Base-by-base conservation (phyloP, 2,329 filamentous ascomycete species). In the Arthrobotrys musiformis region DNA sequence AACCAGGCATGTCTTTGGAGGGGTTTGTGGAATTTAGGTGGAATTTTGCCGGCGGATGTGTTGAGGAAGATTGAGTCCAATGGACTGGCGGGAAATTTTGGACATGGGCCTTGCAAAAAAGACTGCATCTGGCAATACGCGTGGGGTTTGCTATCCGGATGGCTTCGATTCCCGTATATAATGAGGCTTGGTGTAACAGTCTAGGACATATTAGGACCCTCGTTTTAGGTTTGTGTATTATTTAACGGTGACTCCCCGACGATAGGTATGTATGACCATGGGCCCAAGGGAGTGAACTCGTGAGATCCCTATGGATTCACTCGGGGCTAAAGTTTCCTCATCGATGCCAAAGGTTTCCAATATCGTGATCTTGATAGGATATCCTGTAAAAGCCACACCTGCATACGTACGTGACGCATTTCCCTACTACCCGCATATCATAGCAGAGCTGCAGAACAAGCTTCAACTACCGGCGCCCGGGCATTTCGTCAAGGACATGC, bases 31-130 rank as follows among this genome's bases (percentile, higher is more conserved):
- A 35, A 9, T 30, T 50, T 30, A 52, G 35, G 50, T 64, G 46
- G 72, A 76, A 70, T 76, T 76, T 76, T 76, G 58, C 72, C 72
- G 72, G 72, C 56, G 40, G 58, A 76, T 70, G 72, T 64, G 72
- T 76, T 75, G 70, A 46, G 58, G 19, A 58, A 60, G 42, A 28
- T 62, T 60, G 30, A 8, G 19, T 28, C 37, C 24, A 40, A 30
- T 37, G 54, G 63, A 52, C 48, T 46, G 44, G 44, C 44, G 50
- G 56, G 48, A 68, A 61, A 61, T 61, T 52, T 35, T 52, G 13
- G 17, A 44, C n/a, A 54, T 42, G 42, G 52, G n/a, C n/a, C n/a
- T n/a, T n/a, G n/a, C n/a, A n/a, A n/a, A n/a, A n/a, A n/a, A n/a
- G 19, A 40, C 37, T 56, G n/a, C 9, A 17, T 56, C 8, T 35